Evolutionary conservation across 1,284 basidiomycete species (phyloP), one percentile per base, ranked within the genome.

Genomic region (Melampsora medusae): DNA sequence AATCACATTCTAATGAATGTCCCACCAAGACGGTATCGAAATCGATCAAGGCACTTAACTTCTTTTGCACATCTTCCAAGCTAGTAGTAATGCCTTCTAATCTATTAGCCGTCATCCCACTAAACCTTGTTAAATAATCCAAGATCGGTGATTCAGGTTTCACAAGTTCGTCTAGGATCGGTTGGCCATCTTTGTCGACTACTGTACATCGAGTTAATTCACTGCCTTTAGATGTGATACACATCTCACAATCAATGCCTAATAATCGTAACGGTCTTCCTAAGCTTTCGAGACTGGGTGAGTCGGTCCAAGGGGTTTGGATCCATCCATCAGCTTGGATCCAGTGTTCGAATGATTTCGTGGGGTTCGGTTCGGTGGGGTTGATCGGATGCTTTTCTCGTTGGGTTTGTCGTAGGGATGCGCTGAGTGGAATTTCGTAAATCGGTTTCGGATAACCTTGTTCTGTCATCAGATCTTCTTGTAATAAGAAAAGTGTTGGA

Each of bases 181-280:
- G 89, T 64, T 88, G 85, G 17, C 88, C 89, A 0, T 89, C 87
- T 38, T 86, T 81, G 79, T 96, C 91, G 77, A 97, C 88, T 22
- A 96, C 82, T 74, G 90, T 93, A 5, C 94, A 87, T 62, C 92
- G 86, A 0, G 93, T 90, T 12, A 97, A 86, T 81, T 92, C 92
- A 79, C 92, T 92, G 6, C 92, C 93, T 66, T 91, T 90, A 80
- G 90, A 90, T 0, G 93, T 93, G 82, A 90, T 80, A 81, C 91
- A 92, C 93, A 97, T 97, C 83, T 97, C 93, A 82, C 94, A 97
- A 85, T 97, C 94, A 56, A 97, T 82, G 0, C 87, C 86, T 61
- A 83, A 74, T 42, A 85, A 81, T 48, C 78, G 78, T 49, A 78
- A 80, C 77, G 77, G 82, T 81, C 77, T 80, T 68, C 72, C 81